Conservation (phyloP, 192 early-diverging fungal species). For the Backusella luteola region DNA sequence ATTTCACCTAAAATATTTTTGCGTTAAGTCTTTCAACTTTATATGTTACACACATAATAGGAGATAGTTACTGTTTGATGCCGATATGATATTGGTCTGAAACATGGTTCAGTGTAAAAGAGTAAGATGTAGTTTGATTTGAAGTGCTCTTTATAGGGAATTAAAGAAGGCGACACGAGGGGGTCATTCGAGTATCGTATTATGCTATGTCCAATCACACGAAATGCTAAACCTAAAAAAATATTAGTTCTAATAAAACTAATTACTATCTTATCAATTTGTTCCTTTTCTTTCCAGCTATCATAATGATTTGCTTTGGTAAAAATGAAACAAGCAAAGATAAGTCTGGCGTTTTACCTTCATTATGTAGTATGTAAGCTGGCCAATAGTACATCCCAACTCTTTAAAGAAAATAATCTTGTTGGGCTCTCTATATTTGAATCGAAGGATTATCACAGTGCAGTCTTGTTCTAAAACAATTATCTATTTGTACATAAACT, state of each 20-base stretch:
- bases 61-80: background rate
- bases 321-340: background rate
- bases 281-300: background rate
- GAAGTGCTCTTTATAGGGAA: background rate
- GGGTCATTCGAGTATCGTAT: background rate
- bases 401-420: background rate
- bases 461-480: background rate
- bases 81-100: background rate
- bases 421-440: background rate
- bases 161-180: background rate
- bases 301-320: background rate
- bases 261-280: background rate
- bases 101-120: background rate
- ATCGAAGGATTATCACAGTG: background rate
- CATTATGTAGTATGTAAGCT: background rate
- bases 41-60: background rate
- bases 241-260: background rate
- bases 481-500: background rate
- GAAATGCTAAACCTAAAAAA: background rate
- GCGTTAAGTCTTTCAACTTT: background rate
- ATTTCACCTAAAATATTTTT: background rate
- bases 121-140: background rate
- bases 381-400: background rate
- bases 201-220: background rate
- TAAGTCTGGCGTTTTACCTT: background rate